Evolutionary conservation across 2,329 filamentous ascomycete genomes (phyloP).

Genomic region (Microcyclospora pomicola): DNA sequence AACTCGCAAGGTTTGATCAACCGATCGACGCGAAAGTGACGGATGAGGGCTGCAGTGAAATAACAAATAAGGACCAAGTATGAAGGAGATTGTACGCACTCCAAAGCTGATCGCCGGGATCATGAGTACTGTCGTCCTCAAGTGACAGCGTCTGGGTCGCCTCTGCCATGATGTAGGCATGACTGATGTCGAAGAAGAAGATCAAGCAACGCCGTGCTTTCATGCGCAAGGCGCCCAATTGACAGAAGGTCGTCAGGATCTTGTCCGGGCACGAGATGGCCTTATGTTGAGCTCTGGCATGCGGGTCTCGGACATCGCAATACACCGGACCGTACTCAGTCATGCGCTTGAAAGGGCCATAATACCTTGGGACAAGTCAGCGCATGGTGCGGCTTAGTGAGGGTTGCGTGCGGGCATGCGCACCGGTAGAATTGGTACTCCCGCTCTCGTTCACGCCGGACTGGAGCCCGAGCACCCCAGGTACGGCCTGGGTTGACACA

Average conservation of each 20-base stretch:
- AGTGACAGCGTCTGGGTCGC: slow-evolving; percentile 36
- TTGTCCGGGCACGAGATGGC: neutral
- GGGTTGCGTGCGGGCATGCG: too few relatives aligned
- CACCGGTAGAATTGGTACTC: too few relatives aligned
- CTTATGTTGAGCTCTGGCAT: slow-evolving; percentile 5
- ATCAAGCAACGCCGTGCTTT: slow-evolving; percentile 37
- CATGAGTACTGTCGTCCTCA: slow-evolving; percentile 12
- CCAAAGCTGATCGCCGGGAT: slow-evolving; percentile 15
- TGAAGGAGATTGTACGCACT: neutral
- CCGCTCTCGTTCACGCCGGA: too few relatives aligned
- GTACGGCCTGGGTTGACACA: too few relatives aligned
- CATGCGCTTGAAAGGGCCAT: slow-evolving; percentile 14
- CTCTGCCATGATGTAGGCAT: slow-evolving; percentile 41
- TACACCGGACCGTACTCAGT: slow-evolving; percentile 14
- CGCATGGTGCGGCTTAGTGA: too few relatives aligned
- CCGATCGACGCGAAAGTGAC: too few relatives aligned
- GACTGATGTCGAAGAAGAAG: slow-evolving; percentile 37
- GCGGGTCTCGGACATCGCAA: slow-evolving; percentile 13
- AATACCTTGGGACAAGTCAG: slow-evolving; percentile 8
- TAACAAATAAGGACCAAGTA: too few relatives aligned
- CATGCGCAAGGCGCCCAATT: slow-evolving; percentile 37
- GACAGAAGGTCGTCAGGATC: slow-evolving; percentile 32
- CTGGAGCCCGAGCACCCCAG: too few relatives aligned
- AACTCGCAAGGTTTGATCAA: too few relatives aligned
- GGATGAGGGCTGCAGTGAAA: too few relatives aligned